Evolutionary conservation across 805 yeast species (phyloP).

Genomic region (Candida ipomoeae): DNA sequence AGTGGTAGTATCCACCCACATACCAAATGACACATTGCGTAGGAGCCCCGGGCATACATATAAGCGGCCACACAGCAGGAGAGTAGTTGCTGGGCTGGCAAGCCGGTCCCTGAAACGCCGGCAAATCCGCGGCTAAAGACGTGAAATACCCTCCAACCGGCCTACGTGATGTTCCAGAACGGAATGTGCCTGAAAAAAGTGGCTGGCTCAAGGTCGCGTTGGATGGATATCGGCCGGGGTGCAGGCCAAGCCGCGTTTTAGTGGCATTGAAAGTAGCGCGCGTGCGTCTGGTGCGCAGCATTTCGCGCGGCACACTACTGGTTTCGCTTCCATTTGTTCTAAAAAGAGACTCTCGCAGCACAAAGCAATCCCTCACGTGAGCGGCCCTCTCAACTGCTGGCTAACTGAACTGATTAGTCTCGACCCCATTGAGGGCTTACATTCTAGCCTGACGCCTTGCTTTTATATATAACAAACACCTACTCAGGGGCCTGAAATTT

Average conservation of each 20-base stretch:
- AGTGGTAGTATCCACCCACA: neutral
- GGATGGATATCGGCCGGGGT: neutral
- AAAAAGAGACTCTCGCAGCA: slow-evolving; percentile 4
- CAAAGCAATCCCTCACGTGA: neutral
- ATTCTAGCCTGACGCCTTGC: neutral
- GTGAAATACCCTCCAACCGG: neutral
- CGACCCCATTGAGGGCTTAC: neutral
- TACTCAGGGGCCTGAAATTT: neutral
- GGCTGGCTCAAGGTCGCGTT: slow-evolving; percentile 2
- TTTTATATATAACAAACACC: neutral
- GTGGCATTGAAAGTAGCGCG: neutral
- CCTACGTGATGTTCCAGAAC: neutral
- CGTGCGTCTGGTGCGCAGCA: neutral
- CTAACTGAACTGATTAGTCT: slow-evolving; percentile 1
- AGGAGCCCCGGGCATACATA: neutral
- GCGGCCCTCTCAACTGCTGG: slow-evolving; percentile 1
- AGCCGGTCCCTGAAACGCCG: neutral
- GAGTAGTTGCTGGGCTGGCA: neutral
- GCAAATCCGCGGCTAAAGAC: neutral
- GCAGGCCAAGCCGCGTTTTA: slow-evolving; percentile 4
- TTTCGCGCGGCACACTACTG: neutral
- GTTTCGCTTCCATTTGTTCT: neutral
- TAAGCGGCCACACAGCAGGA: neutral
- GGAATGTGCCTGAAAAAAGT: slow-evolving; percentile 2
- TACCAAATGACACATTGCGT: neutral